Base-by-base conservation (phyloP, 768 basidiomycete species). In the Lactarius indigo region DNA sequence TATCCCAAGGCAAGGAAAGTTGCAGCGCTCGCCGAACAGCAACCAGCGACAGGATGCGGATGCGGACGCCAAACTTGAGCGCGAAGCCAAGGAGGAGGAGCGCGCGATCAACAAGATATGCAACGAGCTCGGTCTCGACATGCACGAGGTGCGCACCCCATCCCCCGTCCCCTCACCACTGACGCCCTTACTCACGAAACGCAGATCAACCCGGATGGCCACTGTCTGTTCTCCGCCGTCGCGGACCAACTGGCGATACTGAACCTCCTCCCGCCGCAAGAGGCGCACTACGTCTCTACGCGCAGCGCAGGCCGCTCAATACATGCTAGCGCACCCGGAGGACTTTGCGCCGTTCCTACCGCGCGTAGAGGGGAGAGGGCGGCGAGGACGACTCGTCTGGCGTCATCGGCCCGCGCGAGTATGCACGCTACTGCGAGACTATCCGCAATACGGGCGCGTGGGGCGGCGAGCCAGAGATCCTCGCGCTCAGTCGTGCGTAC, bases 391-490 rank as follows among this genome's bases (percentile, higher is more conserved):
- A 80, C 23, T 84, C 86, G 50, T 77, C 84, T 30, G 94, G 92
- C 4, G 71, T 94, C 12, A 94, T 98, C 88, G 84, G 80, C 13
- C 81, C 78, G 26, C 73, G 76, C 54, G 81, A 88, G 72, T 94
- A 91, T 72, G 78, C 84, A 59, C 78, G 79, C 62, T 98, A 99
- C 75, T 97, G 95, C 74, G 76, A 78, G 64, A 81, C 83, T 13
- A 87, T 99, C 33, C 87, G 87, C 50, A 83, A 89, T 74, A 96
- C 94, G 28, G 89, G 87, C n/a, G 84, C 87, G 35, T 98, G 97
- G 97, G 97, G 97, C 58, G 96, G 97, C 41, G 95, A 98, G 78
- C 96, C 94, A 8, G 97, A 98, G 82, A 94, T 99, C 37, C 82
- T 91, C 71, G 97, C 97, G 3, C 80, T 98, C 18, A 89, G 90